Evolutionary conservation across 257 asterid genomes (phyloP).

Genomic region (Phtheirospermum japonicum): DNA sequence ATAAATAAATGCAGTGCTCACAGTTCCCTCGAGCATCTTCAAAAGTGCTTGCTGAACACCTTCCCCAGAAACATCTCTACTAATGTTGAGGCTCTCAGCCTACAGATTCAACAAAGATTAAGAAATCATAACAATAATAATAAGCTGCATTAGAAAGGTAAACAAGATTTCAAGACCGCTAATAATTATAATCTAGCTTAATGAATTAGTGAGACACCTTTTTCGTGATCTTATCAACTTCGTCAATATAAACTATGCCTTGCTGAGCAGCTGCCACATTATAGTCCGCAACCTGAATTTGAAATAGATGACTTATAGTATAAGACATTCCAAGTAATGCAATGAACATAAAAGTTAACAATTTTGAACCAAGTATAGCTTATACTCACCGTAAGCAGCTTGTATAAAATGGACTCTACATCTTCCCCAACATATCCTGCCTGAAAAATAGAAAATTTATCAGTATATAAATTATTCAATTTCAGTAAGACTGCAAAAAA

Average conservation of each 20-base stretch:
- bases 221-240: constrained; percentile 97
- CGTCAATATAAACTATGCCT: constrained; percentile 96
- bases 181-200: constrained; percentile 5
- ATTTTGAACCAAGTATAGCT: constrained; percentile 20
- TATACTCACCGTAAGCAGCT: constrained; percentile 69
- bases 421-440: constrained; percentile 99
- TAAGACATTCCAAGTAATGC: background rate
- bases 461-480: constrained; percentile 13
- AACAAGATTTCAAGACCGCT: background rate
- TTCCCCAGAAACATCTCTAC: constrained; percentile 99
- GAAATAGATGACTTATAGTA: constrained; percentile 12
- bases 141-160: constrained; percentile 4
- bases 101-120: constrained; percentile 33
- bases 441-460: constrained; percentile 45
- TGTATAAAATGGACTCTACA: constrained; percentile 95
- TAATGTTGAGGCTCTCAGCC: constrained; percentile 96
- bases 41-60: constrained; percentile 97
- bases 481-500: constrained; percentile 12
- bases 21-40: constrained; percentile 99
- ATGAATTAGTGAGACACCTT: constrained; percentile 50
- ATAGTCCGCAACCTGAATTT: constrained; percentile 83
- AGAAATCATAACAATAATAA: background rate
- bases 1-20: constrained; percentile 46
- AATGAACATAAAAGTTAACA: background rate
- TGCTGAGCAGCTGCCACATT: constrained; percentile 98